phyloP scores from a whole-genome alignment of 805 yeast genomes.

The Torulaspora maleeae region DNA sequence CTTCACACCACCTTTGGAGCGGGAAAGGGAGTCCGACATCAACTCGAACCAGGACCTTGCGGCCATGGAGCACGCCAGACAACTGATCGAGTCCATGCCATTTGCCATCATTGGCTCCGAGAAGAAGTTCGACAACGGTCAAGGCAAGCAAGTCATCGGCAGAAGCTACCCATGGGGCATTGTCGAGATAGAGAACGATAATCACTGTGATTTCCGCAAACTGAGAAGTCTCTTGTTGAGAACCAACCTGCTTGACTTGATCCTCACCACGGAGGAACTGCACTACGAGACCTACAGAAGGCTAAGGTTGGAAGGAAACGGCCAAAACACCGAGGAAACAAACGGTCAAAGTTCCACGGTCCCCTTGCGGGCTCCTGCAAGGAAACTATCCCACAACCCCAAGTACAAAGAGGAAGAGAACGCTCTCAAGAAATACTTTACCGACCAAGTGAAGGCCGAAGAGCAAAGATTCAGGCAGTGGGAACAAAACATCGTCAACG shows the following conservation, averaged over 20 bases:
- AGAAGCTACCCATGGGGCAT: conserved; percentile 89
- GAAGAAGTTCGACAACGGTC: conserved; percentile 56
- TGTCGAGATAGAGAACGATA: conserved; percentile 82
- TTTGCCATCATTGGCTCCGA: conserved; percentile 80
- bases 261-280: conserved; percentile 71
- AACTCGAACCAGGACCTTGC: conserved; percentile 48
- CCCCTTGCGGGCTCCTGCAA: conserved; percentile 40
- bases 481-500: conserved; percentile 95
- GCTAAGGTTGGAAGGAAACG: conserved; percentile 54
- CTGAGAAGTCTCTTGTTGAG: conserved; percentile 73
- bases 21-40: conserved; percentile 12
- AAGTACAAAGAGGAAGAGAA: conserved; percentile 95
- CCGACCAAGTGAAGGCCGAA: conserved; percentile 94
- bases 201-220: conserved; percentile 79
- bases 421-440: conserved; percentile 85
- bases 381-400: conserved; percentile 69
- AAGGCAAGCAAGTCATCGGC: conserved; percentile 66
- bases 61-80: conserved; percentile 74
- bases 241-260: conserved; percentile 77
- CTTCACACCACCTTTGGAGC: conserved; percentile 77
- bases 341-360: conserved; percentile 32
- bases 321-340: conserved; percentile 25
- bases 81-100: conserved; percentile 79
- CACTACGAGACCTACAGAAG: conserved; percentile 80
- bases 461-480: conserved; percentile 97